phyloP scores from a whole-genome alignment of 2,329 filamentous ascomycete genomes.

The Ploettnerulaceae sp. region DNA sequence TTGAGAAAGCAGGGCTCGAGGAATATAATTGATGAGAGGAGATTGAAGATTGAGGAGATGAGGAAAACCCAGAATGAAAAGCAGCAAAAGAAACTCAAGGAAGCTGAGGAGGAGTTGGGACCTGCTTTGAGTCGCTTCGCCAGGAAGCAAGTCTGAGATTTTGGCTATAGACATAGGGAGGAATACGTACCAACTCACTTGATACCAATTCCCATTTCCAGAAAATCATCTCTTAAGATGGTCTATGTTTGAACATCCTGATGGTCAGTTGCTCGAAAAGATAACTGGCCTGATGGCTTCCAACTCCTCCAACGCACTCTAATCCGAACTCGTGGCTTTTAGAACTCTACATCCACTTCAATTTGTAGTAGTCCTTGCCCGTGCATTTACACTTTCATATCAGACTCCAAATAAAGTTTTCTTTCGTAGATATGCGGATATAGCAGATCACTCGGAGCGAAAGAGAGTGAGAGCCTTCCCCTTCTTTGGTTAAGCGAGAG shows the following conservation, averaged over 20 bases:
- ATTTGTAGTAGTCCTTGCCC: too few species aligned
- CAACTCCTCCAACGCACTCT: too few species aligned
- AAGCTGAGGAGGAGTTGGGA: constrained; percentile 70
- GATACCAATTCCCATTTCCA: not conserved
- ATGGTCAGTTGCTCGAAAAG: too few species aligned
- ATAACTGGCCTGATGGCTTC: too few species aligned
- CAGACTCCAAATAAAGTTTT: too few species aligned
- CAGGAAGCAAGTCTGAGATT: constrained; percentile 49
- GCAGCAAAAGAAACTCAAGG: constrained; percentile 61
- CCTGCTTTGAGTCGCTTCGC: constrained; percentile 84
- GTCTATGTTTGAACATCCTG: not conserved
- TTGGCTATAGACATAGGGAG: not conserved
- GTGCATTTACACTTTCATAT: too few species aligned
- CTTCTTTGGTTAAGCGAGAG: not conserved
- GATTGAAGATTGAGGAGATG: constrained; percentile 78
- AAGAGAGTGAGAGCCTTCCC: not conserved
- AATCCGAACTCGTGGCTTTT: too few species aligned
- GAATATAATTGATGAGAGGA: constrained; percentile 96
- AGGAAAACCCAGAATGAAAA: constrained; percentile 64
- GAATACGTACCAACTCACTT: not conserved
- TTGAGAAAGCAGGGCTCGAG: constrained; percentile 85
- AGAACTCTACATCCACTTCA: too few species aligned
- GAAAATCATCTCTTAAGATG: not conserved
- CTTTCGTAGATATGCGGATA: too few species aligned
- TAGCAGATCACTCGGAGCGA: too few species aligned